phyloP scores from a whole-genome alignment of 306 rosid species.

The Morella rubra region DNA sequence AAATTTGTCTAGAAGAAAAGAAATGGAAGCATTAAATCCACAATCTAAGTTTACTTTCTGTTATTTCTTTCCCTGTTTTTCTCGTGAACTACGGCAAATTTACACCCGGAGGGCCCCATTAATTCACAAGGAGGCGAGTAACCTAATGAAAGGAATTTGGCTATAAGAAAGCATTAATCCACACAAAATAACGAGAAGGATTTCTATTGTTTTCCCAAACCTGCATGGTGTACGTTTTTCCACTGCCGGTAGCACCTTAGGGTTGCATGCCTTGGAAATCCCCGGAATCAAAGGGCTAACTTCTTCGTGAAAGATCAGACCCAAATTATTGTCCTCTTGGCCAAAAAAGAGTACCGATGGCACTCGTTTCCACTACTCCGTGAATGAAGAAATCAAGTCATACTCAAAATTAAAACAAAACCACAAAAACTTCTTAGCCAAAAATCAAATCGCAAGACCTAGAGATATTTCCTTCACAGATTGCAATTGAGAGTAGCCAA shows the following conservation, averaged over 20 bases:
- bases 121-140: too few relatives aligned
- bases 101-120: too few relatives aligned
- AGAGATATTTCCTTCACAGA: neutral
- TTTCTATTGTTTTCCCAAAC: constrained; percentile 36
- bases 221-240: constrained; percentile 96
- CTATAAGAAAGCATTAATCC: too few relatives aligned
- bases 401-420: neutral
- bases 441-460: neutral
- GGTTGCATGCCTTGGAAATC: constrained; percentile 67
- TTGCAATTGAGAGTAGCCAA: neutral
- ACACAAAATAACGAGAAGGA: neutral
- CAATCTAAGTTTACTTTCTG: neutral
- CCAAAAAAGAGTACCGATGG: constrained; percentile 69
- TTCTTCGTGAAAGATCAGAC: constrained; percentile 64
- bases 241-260: constrained; percentile 96
- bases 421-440: neutral
- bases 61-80: neutral
- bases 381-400: neutral
- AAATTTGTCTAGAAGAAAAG: neutral
- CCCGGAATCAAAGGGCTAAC: constrained; percentile 71
- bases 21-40: neutral
- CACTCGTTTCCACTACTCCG: constrained; percentile 72
- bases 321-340: constrained; percentile 67
- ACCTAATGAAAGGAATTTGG: too few relatives aligned
- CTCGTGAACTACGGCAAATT: too few relatives aligned